Conservation (phyloP, 257 asterid genomes). For the Mentha longifolia region DNA sequence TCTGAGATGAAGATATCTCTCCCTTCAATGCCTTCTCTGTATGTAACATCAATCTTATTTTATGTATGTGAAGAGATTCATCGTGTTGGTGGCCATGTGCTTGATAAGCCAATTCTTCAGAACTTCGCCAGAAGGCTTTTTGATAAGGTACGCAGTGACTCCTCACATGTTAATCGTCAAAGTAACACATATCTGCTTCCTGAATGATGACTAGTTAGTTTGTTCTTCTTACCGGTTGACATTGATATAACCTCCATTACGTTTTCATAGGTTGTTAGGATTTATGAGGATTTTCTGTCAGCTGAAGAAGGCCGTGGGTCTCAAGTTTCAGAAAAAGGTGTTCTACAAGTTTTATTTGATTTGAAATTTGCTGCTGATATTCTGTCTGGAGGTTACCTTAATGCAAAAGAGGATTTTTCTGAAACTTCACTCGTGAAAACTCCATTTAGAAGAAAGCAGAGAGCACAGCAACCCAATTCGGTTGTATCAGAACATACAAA, state of each 20-base stretch:
- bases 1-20: constrained; percentile 87
- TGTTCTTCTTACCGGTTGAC: constrained; percentile 11
- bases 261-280: constrained; percentile 62
- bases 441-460: constrained; percentile 79
- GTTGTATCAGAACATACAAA: constrained; percentile 58
- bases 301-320: constrained; percentile 52
- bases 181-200: constrained; percentile 8
- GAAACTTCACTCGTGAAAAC: constrained; percentile 53
- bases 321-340: constrained; percentile 85
- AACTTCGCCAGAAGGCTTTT: constrained; percentile 78
- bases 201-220: constrained; percentile 7
- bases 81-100: constrained; percentile 96
- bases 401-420: constrained; percentile 54
- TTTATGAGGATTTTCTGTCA: constrained; percentile 73
- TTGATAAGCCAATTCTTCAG: constrained; percentile 78
- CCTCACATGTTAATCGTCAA: constrained; percentile 17
- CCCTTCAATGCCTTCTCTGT: constrained; percentile 96
- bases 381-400: constrained; percentile 75
- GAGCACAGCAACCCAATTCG: constrained; percentile 55
- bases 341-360: constrained; percentile 87
- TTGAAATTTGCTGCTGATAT: constrained; percentile 82
- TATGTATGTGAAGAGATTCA: constrained; percentile 94
- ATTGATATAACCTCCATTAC: constrained; percentile 32
- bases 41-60: constrained; percentile 74
- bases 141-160: constrained; percentile 63